Base-by-base conservation (phyloP, 805 yeast genomes). In the Metschnikowia hibisci region DNA sequence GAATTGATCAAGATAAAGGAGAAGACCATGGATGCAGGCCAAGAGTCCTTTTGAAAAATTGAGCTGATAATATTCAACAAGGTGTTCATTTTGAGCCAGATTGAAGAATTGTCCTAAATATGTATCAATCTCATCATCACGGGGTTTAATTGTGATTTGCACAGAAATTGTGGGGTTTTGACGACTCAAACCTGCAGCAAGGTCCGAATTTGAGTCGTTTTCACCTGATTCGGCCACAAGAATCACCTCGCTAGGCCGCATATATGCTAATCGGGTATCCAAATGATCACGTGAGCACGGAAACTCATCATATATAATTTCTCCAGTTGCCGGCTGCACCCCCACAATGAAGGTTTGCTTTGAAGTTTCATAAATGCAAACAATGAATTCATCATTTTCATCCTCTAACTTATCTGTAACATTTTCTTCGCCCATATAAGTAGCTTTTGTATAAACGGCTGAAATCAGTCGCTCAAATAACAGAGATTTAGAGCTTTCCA, bases 231-330 rank as follows among this genome's bases (percentile, higher is more conserved):
- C 74, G 12, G 52, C 51, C 6, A 78, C 54, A 10, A 76, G 52
- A 1, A 89, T 47, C 10, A 87, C 73, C 59, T 91, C 98, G 32
- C 81, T 76, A 0, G 98, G 97, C 32, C 78, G 78, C 46, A 90
- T 63, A 59, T 87, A 88, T 34, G 77, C 64, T 6, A 88, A 60
- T 42, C 98, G 64, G 0, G 95, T 86, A 48, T 85, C 89, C 15
- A 91, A 62, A 49, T 82, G 82, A 32, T 67, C 74, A n/a, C 82
- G 70, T 14, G 71, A 70, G 55, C 89, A 97, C 3, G 58, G 57
- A 56, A 93, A 88, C 7, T 64, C 63, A 59, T 93, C 98, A 49
- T 78, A 78, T 0, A 86, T 60, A 3, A 89, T 74, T 34, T 84
- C 87, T 0, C 96, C 96, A 0, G 90, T 81, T 1, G 78, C 61